Base-by-base conservation (phyloP, 257 asterid species). In the Orobanche coerulescens region DNA sequence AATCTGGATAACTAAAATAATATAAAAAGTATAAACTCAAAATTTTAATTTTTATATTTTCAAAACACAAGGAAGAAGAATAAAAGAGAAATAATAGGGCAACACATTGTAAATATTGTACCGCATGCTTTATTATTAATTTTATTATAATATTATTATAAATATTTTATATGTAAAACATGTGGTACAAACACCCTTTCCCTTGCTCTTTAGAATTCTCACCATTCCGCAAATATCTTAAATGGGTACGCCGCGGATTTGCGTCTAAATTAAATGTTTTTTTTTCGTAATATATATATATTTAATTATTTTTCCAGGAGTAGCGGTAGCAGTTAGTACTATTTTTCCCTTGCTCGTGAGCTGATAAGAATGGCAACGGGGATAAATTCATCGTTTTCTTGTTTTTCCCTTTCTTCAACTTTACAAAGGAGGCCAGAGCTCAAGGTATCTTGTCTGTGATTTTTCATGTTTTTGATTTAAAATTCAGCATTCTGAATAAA, bases 291-390 rank as follows among this genome's bases (percentile, higher is more conserved):
- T 30, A 23, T 58, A 4, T 36, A 26, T 5, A 24, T 37, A 62
- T 23, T 61, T 2, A 30, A 40, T 34, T 56, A 15, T 14, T n/a
- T 22, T 64, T 56, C 25, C 6, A 39, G 65, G 47, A 23, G 25
- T 31, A 3, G 69, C 65, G 20, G 37, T 12, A n/a, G 36, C 64
- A 48, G 65, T 43, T 37, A 7, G 58, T 9, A 22, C 65, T 43
- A 26, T 15, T 43, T 69, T 61, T 48, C 51, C 49, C 30, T 50
- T 51, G 64, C 60, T 36, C 14, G 53, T 65, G 54, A 65, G 20
- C n/a, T 42, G 46, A 46, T 49, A 58, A 64, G 7, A 76, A 81
- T 84, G 95, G 69, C 84, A 42, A 71, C 64, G 57, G 74, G 81
- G 71, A 34, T 73, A 20, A 75, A 72, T 68, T 70, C 82, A 65